Base-by-base conservation (phyloP, 352 stramenopile genomes). In the Heterotrichella gracilis region DNA sequence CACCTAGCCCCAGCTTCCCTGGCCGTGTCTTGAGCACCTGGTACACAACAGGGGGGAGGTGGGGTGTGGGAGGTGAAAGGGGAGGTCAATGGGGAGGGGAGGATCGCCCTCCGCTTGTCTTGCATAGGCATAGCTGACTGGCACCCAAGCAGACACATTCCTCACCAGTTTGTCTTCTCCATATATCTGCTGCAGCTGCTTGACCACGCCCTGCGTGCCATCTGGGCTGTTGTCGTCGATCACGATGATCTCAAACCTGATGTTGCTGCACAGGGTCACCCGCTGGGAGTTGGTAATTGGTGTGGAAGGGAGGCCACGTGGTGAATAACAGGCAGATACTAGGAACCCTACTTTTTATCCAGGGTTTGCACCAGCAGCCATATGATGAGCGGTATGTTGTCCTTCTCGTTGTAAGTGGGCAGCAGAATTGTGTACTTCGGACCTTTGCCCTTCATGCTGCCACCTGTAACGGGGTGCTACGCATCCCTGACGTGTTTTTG, bases 191-290 rank as follows among this genome's bases (percentile, higher is more conserved):
- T n/a, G n/a, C n/a, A n/a, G n/a, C n/a, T n/a, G n/a, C n/a, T n/a
- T 17, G 19, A 90, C 91, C 25, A 96, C 88, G 70, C 93, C 81
- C 22, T 95, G 77, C 4, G 92, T 97, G 3, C 86, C 85, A 74
- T 98, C 92, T 2, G 89, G 89, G 71, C 84, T 94, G 71, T 89
- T 94, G 77, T 98, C 92, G 71, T 98, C 92, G 3, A 98, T 86
- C 32, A 98, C 84, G 25, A 98, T 80, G 70, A 98, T 89, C 80
- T 97, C 88, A 76, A 92, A 96, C 22, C 82, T 72, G 21, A 91
- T 76, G 21, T 82, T 77, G 71, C 84, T 92, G 73, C 14, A 13
- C 24, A 0, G n/a, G n/a, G n/a, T n/a, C n/a, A n/a, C 22, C 2
- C 2, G 4, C 4, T 32, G 67, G 32, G 4, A 53, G 17, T 69